Base-by-base conservation (phyloP, 306 rosid species). In the Canavalia ensiformis region DNA sequence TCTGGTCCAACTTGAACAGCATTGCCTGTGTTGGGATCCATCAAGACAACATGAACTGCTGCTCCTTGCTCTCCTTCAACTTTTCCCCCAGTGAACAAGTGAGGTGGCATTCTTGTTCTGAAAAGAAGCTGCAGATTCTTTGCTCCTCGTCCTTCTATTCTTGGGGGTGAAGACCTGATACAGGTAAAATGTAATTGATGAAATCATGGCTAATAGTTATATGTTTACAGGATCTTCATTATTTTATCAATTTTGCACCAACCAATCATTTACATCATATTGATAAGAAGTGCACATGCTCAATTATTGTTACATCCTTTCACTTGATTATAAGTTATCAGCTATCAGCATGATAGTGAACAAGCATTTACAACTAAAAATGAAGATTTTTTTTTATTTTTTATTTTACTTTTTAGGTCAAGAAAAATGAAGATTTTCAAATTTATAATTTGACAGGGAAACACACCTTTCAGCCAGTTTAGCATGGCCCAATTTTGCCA, bases 51-150 rank as follows among this genome's bases (percentile, higher is more conserved):
- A 67, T 92, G 95, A 79, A 94, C 90, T 8, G 83, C 72, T 62
- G 90, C 88, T 58, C 97, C 97, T 84, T 89, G 97, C 87, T 90
- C 98, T 79, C 98, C 98, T 44, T 89, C 97, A 54, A 94, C 93
- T 88, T 89, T 90, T 54, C 95, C 98, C 1, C 98, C 95, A 1
- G 98, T 90, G 83, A 94, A 94, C 58, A 94, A 84, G 85, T 92
- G 94, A 68, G 92, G 97, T 0, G 97, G 98, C 98, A 94, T 94
- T 85, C 88, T 92, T 56, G 98, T 92, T 54, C 88, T 84, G 79
- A 94, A 89, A 13, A 87, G 94, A 69, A 94, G 91, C 78, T 92
- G 95, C 80, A 94, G 84, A 69, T 64, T 80, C 85, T 69, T 90
- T 69, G 70, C 74, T 77, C 69, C 90, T 1, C 86, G 85, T 11